Conservation (phyloP, 1,139 yeast genomes). For the Yamadazyma taylorii region DNA sequence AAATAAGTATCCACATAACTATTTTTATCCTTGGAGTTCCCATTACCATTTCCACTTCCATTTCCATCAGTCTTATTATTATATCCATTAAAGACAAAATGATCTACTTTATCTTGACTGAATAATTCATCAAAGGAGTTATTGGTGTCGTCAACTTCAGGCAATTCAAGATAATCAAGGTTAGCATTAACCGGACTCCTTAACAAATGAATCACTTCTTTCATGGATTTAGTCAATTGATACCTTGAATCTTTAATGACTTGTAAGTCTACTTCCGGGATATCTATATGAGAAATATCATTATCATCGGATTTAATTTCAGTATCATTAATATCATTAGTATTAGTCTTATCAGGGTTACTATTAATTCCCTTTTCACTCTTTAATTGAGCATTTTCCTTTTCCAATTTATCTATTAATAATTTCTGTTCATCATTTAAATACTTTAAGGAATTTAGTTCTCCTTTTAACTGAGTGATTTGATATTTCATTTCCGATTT, state of each 20-base stretch:
- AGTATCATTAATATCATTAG: too few species aligned
- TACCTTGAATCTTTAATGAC: conserved; percentile 39
- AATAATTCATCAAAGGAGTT: conserved; percentile 22
- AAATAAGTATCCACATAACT: conserved; percentile 11
- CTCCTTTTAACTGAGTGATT: conserved; percentile 56
- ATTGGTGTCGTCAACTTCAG: conserved; percentile 13
- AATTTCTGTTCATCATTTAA: conserved; percentile 36
- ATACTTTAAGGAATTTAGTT: conserved; percentile 45
- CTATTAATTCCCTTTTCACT: conserved; percentile 2
- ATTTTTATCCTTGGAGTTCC: conserved; percentile 4
- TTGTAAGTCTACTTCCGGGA: conserved; percentile 44
- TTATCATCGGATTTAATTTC: not conserved
- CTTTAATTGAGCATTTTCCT: conserved; percentile 9
- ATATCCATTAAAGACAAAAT: conserved; percentile 14
- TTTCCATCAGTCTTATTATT: conserved; percentile 4
- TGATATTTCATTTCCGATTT: conserved; percentile 56
- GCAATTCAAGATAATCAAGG: conserved; percentile 17
- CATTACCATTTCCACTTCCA: not conserved
- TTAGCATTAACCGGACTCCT: conserved; percentile 31
- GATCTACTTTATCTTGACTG: conserved; percentile 15
- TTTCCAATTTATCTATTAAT: conserved; percentile 31
- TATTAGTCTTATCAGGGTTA: too few species aligned
- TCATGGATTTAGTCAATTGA: conserved; percentile 42
- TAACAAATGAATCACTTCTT: conserved; percentile 41
- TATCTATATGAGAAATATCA: conserved; percentile 8